Evolutionary conservation across 371 early-diverging fungal species (phyloP), one percentile per base, ranked within the genome.

Genomic region (Cokeromyces recurvatus): DNA sequence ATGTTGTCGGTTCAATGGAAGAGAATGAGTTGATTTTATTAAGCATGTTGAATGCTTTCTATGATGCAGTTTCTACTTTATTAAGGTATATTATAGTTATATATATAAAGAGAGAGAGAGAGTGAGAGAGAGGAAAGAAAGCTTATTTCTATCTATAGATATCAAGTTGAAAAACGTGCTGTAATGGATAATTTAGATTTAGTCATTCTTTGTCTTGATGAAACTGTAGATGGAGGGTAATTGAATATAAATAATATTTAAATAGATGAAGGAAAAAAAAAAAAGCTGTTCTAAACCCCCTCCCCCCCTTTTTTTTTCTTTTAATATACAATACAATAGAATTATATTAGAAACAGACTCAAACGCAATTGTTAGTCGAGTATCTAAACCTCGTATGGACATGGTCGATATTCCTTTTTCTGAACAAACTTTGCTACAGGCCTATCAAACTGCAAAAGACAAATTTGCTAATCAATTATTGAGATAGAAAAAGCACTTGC

Each of bases 211-310:
- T 91, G 91, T 10, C 64, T 97, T 47, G 98, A 97, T 70, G 98
- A 97, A 62, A 86, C 90, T 25, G 88, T 97, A 20, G 98, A 97
- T 66, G 92, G 91, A 54, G 98, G 98, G 91, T 91, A 75, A 64
- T 8, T 29, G 29, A 29, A n/a, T n/a, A n/a, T n/a, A n/a, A n/a
- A n/a, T n/a, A n/a, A n/a, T n/a, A n/a, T n/a, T n/a, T n/a, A 66
- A 19, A 16, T 3, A 19, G 22, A 14, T 25, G 35, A 29, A 29
- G 29, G 11, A 11, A 29, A 29, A 29, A 29, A 11, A 11, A 11
- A 29, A 29, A 29, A 29, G 29, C 8, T 11, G 11, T 29, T 29
- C 29, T 29, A 29, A n/a, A n/a, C n/a, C n/a, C n/a, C n/a, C n/a
- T n/a, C n/a, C n/a, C n/a, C n/a, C n/a, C n/a, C n/a, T n/a, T n/a